phyloP scores from a whole-genome alignment of 257 asterid genomes.

The Marsdenia floribunda region DNA sequence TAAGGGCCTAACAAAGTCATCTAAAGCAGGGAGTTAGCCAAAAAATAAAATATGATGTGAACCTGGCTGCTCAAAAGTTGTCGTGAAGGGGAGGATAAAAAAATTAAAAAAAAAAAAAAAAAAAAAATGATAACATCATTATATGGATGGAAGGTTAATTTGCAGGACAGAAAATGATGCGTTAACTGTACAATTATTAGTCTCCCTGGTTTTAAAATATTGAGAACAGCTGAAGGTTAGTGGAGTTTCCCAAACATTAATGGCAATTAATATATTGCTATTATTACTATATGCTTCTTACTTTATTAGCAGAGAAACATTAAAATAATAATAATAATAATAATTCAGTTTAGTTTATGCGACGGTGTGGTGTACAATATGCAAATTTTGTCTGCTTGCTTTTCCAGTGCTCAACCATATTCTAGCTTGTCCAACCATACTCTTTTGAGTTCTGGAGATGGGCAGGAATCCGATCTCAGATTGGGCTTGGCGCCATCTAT shows the following conservation, averaged over 20 bases:
- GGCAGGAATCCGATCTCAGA: too few species aligned
- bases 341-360: too few species aligned
- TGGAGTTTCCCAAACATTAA: not conserved
- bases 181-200: not conserved
- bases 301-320: not conserved
- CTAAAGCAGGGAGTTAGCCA: not conserved
- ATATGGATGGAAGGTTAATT: not conserved
- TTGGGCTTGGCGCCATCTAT: too few species aligned
- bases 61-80: not conserved
- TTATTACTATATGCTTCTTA: not conserved
- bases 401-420: too few species aligned
- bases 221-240: not conserved
- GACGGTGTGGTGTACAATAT: not conserved
- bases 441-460: too few species aligned
- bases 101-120: too few species aligned
- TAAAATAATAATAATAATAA: too few species aligned
- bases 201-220: not conserved
- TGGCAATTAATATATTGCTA: not conserved
- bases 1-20: slow-evolving; percentile 5
- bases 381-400: too few species aligned
- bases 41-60: not conserved
- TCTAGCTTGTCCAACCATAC: too few species aligned
- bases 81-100: too few species aligned
- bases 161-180: not conserved
- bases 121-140: not conserved